Percentiles rank a stretch among this genome's conserved stretches.
phyloP scores from a whole-genome alignment of 495 filamentous ascomycete genomes.

The Delitschia confertaspora region DNA sequence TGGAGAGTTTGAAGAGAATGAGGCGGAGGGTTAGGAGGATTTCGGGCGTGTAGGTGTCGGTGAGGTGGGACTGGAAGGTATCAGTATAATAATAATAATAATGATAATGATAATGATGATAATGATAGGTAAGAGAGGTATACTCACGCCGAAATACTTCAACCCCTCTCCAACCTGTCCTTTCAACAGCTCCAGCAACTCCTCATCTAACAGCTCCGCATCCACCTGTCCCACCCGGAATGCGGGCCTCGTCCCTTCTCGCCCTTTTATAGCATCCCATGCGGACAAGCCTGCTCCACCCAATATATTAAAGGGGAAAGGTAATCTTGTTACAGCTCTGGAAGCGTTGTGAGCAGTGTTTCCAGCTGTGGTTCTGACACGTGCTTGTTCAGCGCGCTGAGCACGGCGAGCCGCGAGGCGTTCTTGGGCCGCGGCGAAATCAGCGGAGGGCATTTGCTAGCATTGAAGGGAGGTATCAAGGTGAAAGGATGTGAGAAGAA shows the following conservation, averaged over 20 bases:
- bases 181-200: slow-evolving; percentile 76
- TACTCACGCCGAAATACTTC: slow-evolving; percentile 78
- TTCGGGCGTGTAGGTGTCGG: slow-evolving; percentile 79
- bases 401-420: slow-evolving; percentile 70
- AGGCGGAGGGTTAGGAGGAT: slow-evolving; percentile 68
- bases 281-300: slow-evolving; percentile 47
- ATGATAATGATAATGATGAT: neutral
- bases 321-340: slow-evolving; percentile 44
- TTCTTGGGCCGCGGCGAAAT: slow-evolving; percentile 79
- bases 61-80: slow-evolving; percentile 45
- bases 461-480: slow-evolving; percentile 7
- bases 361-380: slow-evolving; percentile 46
- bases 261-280: slow-evolving; percentile 64
- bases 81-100: neutral
- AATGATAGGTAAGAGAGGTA: slow-evolving; percentile 31
- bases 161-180: slow-evolving; percentile 82
- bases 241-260: slow-evolving; percentile 70
- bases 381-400: slow-evolving; percentile 55
- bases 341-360: slow-evolving; percentile 46
- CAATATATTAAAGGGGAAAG: slow-evolving; percentile 54
- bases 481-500: too few species aligned
- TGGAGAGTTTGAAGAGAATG: slow-evolving; percentile 83
- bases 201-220: slow-evolving; percentile 89
- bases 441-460: slow-evolving; percentile 56
- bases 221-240: slow-evolving; percentile 96